phyloP scores from a whole-genome alignment of 2,329 filamentous ascomycete species.

The Aspergillus melleus region DNA sequence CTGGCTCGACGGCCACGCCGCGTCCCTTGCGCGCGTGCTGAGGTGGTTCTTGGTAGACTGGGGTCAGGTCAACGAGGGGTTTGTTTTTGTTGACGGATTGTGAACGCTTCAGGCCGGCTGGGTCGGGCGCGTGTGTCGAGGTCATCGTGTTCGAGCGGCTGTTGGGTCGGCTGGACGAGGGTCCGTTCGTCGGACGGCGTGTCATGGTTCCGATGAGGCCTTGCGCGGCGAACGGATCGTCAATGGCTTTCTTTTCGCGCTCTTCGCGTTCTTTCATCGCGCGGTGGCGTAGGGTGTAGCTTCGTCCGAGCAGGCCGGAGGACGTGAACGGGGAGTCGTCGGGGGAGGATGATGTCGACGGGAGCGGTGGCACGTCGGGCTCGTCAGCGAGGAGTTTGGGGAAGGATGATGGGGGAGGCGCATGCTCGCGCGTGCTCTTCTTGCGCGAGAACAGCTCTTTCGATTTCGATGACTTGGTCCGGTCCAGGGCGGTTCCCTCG shows the following conservation, averaged over 20 bases:
- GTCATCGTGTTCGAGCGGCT: slow-evolving; percentile 38
- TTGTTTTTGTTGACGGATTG: slow-evolving; percentile 51
- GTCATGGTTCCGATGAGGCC: slow-evolving; percentile 56
- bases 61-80: slow-evolving; percentile 68
- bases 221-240: slow-evolving; percentile 49
- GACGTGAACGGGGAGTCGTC: slow-evolving; percentile 37
- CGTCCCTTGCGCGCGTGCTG: slow-evolving; percentile 36
- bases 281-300: slow-evolving; percentile 41
- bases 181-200: slow-evolving; percentile 32
- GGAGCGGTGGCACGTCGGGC: slow-evolving; percentile 16
- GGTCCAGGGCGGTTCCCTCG: slow-evolving; percentile 28
- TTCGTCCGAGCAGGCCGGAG: slow-evolving; percentile 39
- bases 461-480: slow-evolving; percentile 13
- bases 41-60: slow-evolving; percentile 64
- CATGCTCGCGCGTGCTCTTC: slow-evolving; percentile 29
- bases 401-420: slow-evolving; percentile 31
- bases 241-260: slow-evolving; percentile 25
- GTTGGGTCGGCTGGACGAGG: slow-evolving; percentile 18
- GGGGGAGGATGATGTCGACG: slow-evolving; percentile 13
- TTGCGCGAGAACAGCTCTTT: slow-evolving; percentile 29
- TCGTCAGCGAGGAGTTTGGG: slow-evolving; percentile 29
- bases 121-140: slow-evolving; percentile 24
- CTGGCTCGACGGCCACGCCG: slow-evolving; percentile 46
- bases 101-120: slow-evolving; percentile 39
- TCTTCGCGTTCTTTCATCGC: slow-evolving; percentile 43